These are phyloP conservation scores for Mycena galopus DNA, from an alignment of 768 basidiomycete genomes.

Conservation along the genomic window DNA sequence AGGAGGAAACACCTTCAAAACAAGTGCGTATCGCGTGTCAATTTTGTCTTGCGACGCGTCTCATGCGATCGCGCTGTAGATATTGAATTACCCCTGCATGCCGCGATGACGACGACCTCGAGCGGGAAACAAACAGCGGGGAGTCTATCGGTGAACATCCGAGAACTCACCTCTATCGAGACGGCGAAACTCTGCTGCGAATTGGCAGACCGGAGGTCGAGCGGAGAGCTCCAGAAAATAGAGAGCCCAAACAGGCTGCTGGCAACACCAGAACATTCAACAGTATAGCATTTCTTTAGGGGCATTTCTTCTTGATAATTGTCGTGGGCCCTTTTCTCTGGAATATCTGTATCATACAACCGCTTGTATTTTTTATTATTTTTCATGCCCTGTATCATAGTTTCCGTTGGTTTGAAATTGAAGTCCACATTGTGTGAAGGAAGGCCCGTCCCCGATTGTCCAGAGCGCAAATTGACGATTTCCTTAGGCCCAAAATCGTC, in stretches of 20 bases:
- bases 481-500: too few species aligned
- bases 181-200: slow-evolving; percentile 20
- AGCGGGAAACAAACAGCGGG: background rate
- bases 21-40: slow-evolving; percentile 20
- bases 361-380: background rate
- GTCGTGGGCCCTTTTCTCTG: background rate
- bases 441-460: too few species aligned
- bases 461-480: too few species aligned
- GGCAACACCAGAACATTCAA: background rate
- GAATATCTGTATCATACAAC: slow-evolving; percentile 1
- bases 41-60: background rate
- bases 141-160: slow-evolving; percentile 21
- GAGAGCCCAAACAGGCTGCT: background rate
- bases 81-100: slow-evolving; percentile 29
- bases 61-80: background rate
- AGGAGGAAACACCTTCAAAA: slow-evolving; percentile 28
- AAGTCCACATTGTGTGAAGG: too few species aligned
- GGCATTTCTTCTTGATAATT: background rate
- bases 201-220: slow-evolving; percentile 18
- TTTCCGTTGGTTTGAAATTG: too few species aligned
- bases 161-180: slow-evolving; percentile 23
- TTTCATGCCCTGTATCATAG: too few species aligned
- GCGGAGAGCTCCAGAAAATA: slow-evolving; percentile 1
- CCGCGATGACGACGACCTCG: background rate
- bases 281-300: background rate